phyloP scores from a whole-genome alignment of 164 flowering plant species.

The Dillenia suffruticosa region DNA sequence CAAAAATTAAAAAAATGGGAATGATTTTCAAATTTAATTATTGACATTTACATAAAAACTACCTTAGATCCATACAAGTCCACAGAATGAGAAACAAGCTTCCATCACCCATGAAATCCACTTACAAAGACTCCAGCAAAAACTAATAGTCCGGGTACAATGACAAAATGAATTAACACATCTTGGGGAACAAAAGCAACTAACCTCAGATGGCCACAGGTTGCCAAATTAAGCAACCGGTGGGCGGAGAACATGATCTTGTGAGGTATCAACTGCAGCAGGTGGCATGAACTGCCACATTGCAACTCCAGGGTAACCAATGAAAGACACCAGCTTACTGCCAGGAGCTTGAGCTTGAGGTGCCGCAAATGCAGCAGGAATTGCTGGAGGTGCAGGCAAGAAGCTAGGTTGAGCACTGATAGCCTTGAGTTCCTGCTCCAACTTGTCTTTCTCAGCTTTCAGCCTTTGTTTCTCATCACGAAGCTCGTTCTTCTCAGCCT shows the following conservation, averaged over 20 bases:
- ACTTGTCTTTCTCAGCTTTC: slow-evolving; percentile 77
- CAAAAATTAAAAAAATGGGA: too few species aligned
- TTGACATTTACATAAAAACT: slow-evolving; percentile 12
- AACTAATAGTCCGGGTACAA: slow-evolving; percentile 12
- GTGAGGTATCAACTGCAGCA: slow-evolving; percentile 87
- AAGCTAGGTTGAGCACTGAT: slow-evolving; percentile 56
- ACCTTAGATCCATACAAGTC: too few species aligned
- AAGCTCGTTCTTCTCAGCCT: slow-evolving; percentile 90
- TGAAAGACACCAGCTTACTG: slow-evolving; percentile 68
- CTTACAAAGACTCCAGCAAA: slow-evolving; percentile 11
- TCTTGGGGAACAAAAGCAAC: too few species aligned
- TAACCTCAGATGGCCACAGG: too few species aligned
- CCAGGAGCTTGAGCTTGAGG: slow-evolving; percentile 57
- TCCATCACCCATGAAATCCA: slow-evolving; percentile 22
- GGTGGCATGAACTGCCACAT: slow-evolving; percentile 99
- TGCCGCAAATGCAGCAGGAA: slow-evolving; percentile 64
- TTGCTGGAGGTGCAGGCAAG: slow-evolving; percentile 53
- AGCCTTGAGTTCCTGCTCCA: slow-evolving; percentile 74
- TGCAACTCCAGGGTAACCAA: slow-evolving; percentile 82
- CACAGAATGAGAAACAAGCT: neutral
- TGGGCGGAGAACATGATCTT: slow-evolving; percentile 89
- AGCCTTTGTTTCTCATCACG: slow-evolving; percentile 91
- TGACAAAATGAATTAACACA: too few species aligned
- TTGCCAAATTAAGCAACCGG: slow-evolving; percentile 70
- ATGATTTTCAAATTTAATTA: slow-evolving; percentile 4